Percentiles rank a stretch among this genome's conserved stretches.
Evolutionary conservation across 768 basidiomycete genomes (phyloP).

Genomic region (Calocera cornea): DNA sequence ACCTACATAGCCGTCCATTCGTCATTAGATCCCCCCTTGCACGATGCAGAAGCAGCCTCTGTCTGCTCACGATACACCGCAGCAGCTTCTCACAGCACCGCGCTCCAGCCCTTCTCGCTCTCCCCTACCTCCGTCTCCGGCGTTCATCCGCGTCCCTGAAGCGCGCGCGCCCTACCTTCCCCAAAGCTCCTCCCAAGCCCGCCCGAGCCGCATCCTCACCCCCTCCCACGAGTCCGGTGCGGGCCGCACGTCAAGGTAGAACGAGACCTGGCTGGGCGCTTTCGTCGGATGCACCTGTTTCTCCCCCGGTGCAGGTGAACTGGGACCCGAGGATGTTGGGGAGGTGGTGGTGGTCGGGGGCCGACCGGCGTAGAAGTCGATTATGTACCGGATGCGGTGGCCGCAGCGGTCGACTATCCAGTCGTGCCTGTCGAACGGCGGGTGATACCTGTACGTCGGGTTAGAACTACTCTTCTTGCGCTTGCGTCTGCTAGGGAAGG

Average conservation of each 20-base stretch:
- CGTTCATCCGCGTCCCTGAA: no score
- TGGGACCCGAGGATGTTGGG: slow-evolving; percentile 20
- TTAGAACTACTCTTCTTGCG: no score
- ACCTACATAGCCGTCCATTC: no score
- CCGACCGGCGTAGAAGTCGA: slow-evolving; percentile 93
- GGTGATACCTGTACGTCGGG: slow-evolving; percentile 53
- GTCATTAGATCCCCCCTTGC: no score
- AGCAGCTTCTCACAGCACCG: no score
- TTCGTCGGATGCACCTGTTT: slow-evolving; percentile 23
- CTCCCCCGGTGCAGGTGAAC: no score
- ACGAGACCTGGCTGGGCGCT: slow-evolving; percentile 48
- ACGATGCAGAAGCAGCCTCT: no score
- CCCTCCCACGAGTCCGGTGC: slow-evolving; percentile 92
- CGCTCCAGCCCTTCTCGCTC: no score
- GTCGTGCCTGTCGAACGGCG: slow-evolving; percentile 94
- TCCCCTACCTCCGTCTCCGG: no score
- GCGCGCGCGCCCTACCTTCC: background rate
- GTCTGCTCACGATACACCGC: no score
- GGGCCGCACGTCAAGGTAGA: slow-evolving; percentile 88
- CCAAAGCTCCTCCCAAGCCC: slow-evolving; percentile 32
- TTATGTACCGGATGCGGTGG: slow-evolving; percentile 77
- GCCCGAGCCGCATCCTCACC: slow-evolving; percentile 62
- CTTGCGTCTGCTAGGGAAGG: no score
- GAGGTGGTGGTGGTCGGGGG: slow-evolving; percentile 6
- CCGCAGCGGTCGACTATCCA: slow-evolving; percentile 95